phyloP scores from a whole-genome alignment of 768 basidiomycete genomes.

The Amanita brunnescens region DNA sequence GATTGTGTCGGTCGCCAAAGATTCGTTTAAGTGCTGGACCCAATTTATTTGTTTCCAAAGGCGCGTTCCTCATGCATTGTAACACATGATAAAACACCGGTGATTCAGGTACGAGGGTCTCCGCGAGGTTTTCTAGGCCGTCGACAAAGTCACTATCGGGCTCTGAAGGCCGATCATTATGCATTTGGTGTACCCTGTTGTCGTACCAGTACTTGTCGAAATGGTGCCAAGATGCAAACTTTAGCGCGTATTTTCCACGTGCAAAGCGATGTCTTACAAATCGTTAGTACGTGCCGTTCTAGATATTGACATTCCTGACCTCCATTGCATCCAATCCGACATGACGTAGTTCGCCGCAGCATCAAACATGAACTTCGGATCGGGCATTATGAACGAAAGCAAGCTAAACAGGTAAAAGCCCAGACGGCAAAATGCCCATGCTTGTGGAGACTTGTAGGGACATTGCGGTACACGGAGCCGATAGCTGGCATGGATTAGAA shows the following conservation, averaged over 20 bases:
- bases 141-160: neutral
- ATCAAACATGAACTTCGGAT: no score
- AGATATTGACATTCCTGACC: neutral
- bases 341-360: no score
- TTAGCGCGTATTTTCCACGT: neutral
- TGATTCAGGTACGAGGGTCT: neutral
- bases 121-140: neutral
- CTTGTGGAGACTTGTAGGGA: constrained; percentile 5
- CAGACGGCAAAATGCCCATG: neutral
- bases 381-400: neutral
- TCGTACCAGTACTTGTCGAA: neutral
- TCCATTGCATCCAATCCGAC: neutral
- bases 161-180: neutral
- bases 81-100: neutral
- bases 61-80: neutral
- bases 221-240: neutral
- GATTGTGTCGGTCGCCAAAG: neutral
- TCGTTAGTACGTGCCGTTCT: neutral
- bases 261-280: neutral
- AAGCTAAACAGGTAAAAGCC: neutral
- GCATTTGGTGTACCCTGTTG: neutral
- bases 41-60: neutral
- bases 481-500: neutral
- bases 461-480: neutral
- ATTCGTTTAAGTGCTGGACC: neutral